A percentile compares a stretch with the other conserved stretches of the same genome.
Evolutionary conservation across 1,284 basidiomycete genomes (phyloP).

Genomic region (Cystobasidiaceae sp.): DNA sequence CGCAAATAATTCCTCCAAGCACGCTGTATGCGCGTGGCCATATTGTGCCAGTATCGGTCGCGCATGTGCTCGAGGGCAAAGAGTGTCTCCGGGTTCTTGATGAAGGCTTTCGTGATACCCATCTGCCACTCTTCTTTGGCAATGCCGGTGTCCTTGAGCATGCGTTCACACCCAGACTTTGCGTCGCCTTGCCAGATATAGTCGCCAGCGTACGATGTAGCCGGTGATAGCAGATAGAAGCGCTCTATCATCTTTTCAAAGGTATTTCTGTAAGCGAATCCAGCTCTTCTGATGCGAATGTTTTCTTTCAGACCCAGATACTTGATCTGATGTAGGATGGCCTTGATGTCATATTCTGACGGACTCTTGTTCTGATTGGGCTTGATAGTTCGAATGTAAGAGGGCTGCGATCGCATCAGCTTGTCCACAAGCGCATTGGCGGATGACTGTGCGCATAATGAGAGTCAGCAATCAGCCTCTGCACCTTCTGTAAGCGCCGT

Average conservation of each 20-base stretch:
- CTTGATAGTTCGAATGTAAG: conserved; percentile 99
- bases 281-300: conserved; percentile 91
- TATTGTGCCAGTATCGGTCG: conserved; percentile 99
- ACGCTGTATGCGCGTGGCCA: conserved; percentile 94
- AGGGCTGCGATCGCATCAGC: conserved; percentile 90
- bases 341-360: conserved; percentile 88
- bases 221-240: conserved; percentile 91
- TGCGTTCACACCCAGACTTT: conserved; percentile 85
- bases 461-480: neutral
- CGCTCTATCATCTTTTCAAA: conserved; percentile 99
- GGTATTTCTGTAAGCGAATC: conserved; percentile 94
- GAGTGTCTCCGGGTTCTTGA: conserved; percentile 98
- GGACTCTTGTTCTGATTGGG: conserved; percentile 94
- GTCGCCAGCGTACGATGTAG: conserved; percentile 96
- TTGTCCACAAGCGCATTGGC: conserved; percentile 94
- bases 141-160: conserved; percentile 91
- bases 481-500: neutral
- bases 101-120: conserved; percentile 97
- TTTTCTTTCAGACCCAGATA: conserved; percentile 99
- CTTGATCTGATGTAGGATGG: conserved; percentile 97
- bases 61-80: conserved; percentile 99
- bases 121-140: conserved; percentile 98
- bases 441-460: conserved; percentile 55
- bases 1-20: conserved; percentile 94
- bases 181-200: conserved; percentile 94